phyloP scores from a whole-genome alignment of 352 stramenopile species.

The Pythium vanterpoolii region DNA sequence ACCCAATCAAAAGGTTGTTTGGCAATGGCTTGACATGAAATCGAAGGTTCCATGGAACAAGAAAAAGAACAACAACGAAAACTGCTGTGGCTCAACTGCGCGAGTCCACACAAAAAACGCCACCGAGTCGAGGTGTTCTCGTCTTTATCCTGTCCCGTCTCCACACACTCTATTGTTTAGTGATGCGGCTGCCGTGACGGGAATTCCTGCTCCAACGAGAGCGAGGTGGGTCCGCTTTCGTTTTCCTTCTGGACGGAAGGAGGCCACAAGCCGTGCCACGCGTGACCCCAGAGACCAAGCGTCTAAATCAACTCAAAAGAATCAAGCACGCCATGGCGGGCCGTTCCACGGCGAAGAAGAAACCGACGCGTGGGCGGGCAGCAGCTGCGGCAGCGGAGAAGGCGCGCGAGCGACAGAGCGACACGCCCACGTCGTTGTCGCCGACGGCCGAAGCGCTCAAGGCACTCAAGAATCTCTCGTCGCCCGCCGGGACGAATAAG shows the following conservation, averaged over 20 bases:
- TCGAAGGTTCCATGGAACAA: slow-evolving; percentile 31
- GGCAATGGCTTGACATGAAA: not conserved
- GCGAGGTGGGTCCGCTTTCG: slow-evolving; percentile 10
- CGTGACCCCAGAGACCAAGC: not conserved
- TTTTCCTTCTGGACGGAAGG: not conserved
- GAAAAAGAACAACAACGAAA: not conserved
- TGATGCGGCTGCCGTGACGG: not conserved
- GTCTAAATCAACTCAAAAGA: not conserved
- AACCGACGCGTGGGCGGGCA: not conserved
- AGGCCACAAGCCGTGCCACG: not conserved
- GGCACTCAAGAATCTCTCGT: slow-evolving; percentile 12
- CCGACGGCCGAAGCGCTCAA: slow-evolving; percentile 25
- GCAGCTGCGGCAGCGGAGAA: not conserved
- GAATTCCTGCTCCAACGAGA: not conserved
- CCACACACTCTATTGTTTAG: not conserved
- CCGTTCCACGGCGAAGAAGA: slow-evolving; percentile 1
- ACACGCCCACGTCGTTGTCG: slow-evolving; percentile 1
- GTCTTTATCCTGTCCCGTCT: not conserved
- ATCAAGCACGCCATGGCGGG: not conserved
- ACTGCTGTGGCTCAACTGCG: not conserved
- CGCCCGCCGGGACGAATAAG: not conserved
- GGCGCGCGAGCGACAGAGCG: not conserved
- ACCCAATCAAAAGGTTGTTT: slow-evolving; percentile 1
- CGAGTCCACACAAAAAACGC: not conserved
- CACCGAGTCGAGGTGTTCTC: no score